phyloP scores from a whole-genome alignment of 2,329 filamentous ascomycete species.

The Plenodomus tracheiphilus region DNA sequence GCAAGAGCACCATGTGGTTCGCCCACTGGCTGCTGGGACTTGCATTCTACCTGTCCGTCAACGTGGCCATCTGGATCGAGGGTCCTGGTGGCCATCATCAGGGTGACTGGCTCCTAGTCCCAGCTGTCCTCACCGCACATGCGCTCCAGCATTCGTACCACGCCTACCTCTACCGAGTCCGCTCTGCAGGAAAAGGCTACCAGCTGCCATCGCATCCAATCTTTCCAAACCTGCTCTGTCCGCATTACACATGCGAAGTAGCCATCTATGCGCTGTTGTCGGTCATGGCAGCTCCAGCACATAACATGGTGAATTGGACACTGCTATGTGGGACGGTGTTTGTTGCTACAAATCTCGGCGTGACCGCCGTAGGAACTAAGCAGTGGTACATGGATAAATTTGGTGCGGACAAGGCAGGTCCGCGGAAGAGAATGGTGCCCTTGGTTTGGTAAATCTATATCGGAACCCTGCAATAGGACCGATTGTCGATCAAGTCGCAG shows the following conservation, averaged over 20 bases:
- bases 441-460: slow-evolving; percentile 30
- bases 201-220: slow-evolving; percentile 73
- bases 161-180: slow-evolving; percentile 50
- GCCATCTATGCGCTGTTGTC: slow-evolving; percentile 80
- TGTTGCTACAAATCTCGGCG: slow-evolving; percentile 75
- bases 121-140: slow-evolving; percentile 71
- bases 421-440: slow-evolving; percentile 37
- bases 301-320: slow-evolving; percentile 70
- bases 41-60: slow-evolving; percentile 73
- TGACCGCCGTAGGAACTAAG: slow-evolving; percentile 77
- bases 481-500: neutral
- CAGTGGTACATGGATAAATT: slow-evolving; percentile 53
- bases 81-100: slow-evolving; percentile 51
- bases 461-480: neutral
- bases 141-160: slow-evolving; percentile 69
- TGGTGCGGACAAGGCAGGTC: slow-evolving; percentile 33
- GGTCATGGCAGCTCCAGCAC: slow-evolving; percentile 70
- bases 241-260: slow-evolving; percentile 91
- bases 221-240: slow-evolving; percentile 75
- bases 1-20: slow-evolving; percentile 79
- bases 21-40: slow-evolving; percentile 81
- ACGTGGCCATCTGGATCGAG: slow-evolving; percentile 82
- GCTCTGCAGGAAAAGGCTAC: slow-evolving; percentile 63
- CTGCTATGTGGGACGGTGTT: slow-evolving; percentile 72
- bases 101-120: slow-evolving; percentile 56